Evolutionary conservation across 108 stramenopile species (phyloP), one percentile per base, ranked within the genome.

Genomic region (Skeletonema menzelii): DNA sequence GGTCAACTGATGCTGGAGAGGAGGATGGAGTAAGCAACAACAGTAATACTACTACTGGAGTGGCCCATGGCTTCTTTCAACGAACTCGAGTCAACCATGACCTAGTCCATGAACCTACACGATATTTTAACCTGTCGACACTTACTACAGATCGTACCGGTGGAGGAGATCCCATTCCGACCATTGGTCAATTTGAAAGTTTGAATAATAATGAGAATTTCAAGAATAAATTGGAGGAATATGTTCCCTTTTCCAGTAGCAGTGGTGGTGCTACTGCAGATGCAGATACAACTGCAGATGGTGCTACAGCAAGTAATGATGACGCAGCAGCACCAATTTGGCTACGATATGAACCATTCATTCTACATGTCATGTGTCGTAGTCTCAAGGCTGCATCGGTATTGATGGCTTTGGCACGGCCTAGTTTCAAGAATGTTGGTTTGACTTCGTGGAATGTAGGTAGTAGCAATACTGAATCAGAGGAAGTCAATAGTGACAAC

Each of bases 401-500:
- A 42, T 67, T 96, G 17, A 93, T 96, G 91, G 72, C 75, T 42
- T 80, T 87, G 35, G 92, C 92, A 10, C 81, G 95, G 22, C 91
- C 95, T 24, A 73, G 85, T 4, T 96, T 93, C 32, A 96, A 96
- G 77, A 96, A 93, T 79, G 95, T 93, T 34, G 95, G 95, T 19
- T 63, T 94, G 66, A 94, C 93, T 11, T 82, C 88, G 4, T 94
- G 86, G 90, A 89, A 64, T 64, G 26, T 24, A 27, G 73, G 22
- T 4, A 58, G 35, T 28, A 8, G 27, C 7, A 15, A 68, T 56
- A 49, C 31, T 17, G 61, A 73, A 15, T 22, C 72, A 35, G 49
- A 59, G 17, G 49, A 47, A 20, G 19, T 37, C 30, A 37, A 26
- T 17, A 62, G n/a, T 27, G 5, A 70, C 55, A 20, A 49, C 38